Percentiles rank a stretch among this genome's conserved stretches.
phyloP scores from a whole-genome alignment of 2,329 filamentous ascomycete genomes.

The Fonsecaea pugnacius region DNA sequence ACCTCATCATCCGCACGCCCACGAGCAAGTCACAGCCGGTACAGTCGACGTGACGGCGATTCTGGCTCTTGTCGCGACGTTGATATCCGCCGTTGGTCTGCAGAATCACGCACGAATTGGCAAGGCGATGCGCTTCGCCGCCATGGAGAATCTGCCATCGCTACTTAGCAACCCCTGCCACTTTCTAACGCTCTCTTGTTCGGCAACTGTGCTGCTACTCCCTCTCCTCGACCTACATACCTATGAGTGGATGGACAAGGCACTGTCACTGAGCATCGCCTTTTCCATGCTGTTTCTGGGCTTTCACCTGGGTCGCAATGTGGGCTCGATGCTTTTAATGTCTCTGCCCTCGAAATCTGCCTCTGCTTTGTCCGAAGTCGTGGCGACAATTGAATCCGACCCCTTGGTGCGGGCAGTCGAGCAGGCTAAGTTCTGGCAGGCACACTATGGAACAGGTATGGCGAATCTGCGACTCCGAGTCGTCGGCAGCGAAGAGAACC shows the following conservation, averaged over 20 bases:
- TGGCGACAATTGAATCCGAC: conserved; percentile 83
- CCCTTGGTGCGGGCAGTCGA: conserved; percentile 76
- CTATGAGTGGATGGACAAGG: conserved; percentile 80
- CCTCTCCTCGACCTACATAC: conserved; percentile 80
- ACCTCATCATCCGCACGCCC: conserved; percentile 70
- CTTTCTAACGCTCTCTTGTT: conserved; percentile 88
- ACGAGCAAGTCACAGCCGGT: conserved; percentile 72
- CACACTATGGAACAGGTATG: conserved; percentile 96
- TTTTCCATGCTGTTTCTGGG: conserved; percentile 87
- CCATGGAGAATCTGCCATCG: conserved; percentile 78
- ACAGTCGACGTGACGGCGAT: conserved; percentile 80
- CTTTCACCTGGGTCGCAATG: conserved; percentile 77
- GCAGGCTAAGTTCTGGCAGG: conserved; percentile 97
- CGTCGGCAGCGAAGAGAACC: conserved; percentile 66
- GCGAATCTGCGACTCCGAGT: conserved; percentile 86
- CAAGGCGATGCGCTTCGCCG: conserved; percentile 84
- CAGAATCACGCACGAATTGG: conserved; percentile 92
- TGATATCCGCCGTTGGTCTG: conserved; percentile 83
- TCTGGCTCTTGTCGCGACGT: conserved; percentile 78
- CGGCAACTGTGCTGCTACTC: conserved; percentile 75
- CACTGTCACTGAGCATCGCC: conserved; percentile 80
- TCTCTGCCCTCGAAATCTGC: conserved; percentile 66
- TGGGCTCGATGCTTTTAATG: conserved; percentile 96
- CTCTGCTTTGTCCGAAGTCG: conserved; percentile 68
- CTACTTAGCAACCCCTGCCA: conserved; percentile 95